Percentiles rank a stretch among this genome's conserved stretches.
These are phyloP conservation scores for Pythium plurisporium DNA, from an alignment of 352 stramenopile species.

Conservation along the genomic window DNA sequence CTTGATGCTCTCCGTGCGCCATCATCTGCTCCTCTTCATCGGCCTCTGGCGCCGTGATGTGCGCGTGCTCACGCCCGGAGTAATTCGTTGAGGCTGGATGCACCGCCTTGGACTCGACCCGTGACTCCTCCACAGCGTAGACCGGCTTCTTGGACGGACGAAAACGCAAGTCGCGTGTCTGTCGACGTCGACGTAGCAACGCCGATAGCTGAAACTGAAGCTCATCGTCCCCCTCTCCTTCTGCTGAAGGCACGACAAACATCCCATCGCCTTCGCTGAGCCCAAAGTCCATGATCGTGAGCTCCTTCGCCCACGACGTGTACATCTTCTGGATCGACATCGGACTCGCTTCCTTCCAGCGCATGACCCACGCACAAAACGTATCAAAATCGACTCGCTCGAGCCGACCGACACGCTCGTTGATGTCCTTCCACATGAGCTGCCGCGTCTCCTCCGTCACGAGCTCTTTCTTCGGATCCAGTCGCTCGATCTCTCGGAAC, in stretches of 20 bases:
- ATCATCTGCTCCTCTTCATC: constrained; percentile 20
- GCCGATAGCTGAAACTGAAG: constrained; percentile 17
- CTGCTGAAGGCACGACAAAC: constrained; percentile 56
- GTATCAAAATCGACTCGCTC: constrained; percentile 61
- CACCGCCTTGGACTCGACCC: too few relatives aligned
- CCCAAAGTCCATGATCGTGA: constrained; percentile 66
- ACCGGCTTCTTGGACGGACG: constrained; percentile 24
- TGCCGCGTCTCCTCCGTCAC: constrained; percentile 44
- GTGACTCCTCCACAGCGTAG: too few relatives aligned
- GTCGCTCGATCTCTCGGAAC: constrained; percentile 55
- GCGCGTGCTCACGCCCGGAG: background rate
- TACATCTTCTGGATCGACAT: constrained; percentile 67
- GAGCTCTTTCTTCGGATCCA: constrained; percentile 47
- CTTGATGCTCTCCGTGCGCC: background rate
- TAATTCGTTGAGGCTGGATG: too few relatives aligned
- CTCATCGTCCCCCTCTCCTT: constrained; percentile 22
- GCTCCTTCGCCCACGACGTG: constrained; percentile 66
- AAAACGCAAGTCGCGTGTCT: background rate
- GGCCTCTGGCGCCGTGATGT: constrained; percentile 21
- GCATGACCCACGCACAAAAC: constrained; percentile 79
- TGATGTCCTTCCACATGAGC: constrained; percentile 40
- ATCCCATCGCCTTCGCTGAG: constrained; percentile 65
- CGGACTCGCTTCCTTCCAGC: constrained; percentile 70
- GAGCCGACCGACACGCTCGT: background rate
- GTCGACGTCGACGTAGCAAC: constrained; percentile 4